Base-by-base conservation (phyloP, 2,329 filamentous ascomycete genomes). In the Trichoderma citrinoviride region DNA sequence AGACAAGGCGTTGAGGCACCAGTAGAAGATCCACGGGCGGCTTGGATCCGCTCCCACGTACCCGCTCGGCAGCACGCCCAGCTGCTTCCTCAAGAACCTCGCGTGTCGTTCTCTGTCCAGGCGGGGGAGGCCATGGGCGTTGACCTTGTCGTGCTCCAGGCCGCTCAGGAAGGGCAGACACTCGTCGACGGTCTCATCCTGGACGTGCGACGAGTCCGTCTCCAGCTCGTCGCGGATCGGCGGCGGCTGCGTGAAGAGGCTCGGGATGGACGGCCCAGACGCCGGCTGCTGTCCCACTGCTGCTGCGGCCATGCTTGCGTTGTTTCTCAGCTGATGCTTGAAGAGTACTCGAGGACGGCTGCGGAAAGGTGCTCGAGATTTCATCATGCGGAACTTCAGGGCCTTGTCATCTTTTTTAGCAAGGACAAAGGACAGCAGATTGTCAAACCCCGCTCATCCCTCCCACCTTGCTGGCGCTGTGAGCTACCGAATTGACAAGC, bases 11-110 rank as follows among this genome's bases (percentile, higher is more conserved):
- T 89, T 86, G 61, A 98, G 81, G 61, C 86, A 90, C 95, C 95
- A 99, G 79, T 97, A 98, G 68, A 97, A 83, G 72, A 97, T 85
- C 95, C 95, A 99, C 10, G 95, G 93, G 63, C 94, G 83, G 74
- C 91, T 93, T 37, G 95, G 90, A 80, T 99, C 95, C 70, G 93
- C 86, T 55, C 83, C 83, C 60, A 89, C 87, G 77, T 90, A 97
- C 3, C 80, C 81, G 7, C 84, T 79, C 0, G 94, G 92, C 67
- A 96, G 86, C 55, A 80, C 81, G 25, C 80, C 80, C 37, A 90
- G 77, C 69, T 80, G 81, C 69, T 81, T 82, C 68, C 83, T 82
- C 56, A 93, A 77, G 73, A 92, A 93, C 40, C 74, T 77, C 66
- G 85, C 80, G 77, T 90, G 87, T 47, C 80, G 80, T 67, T 79